Conservation (phyloP, 2,329 filamentous ascomycete species). For the Phyllosticta ampelicida region DNA sequence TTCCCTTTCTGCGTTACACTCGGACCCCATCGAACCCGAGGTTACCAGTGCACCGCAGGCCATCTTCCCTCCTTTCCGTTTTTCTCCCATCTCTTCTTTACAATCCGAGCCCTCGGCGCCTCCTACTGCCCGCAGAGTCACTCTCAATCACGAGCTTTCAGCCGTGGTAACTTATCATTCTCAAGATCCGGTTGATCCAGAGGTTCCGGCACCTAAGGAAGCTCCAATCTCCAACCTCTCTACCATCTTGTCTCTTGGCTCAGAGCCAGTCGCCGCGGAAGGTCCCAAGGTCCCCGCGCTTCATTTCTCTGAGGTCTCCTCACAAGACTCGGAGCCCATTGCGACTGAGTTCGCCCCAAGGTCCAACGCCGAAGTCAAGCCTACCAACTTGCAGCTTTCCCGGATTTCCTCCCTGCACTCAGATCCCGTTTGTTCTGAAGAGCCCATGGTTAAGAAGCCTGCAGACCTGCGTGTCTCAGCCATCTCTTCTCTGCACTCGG, state of each 20-base stretch:
- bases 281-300: not conserved
- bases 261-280: slow-evolving; percentile 13
- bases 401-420: slow-evolving; percentile 15
- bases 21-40: slow-evolving; percentile 16
- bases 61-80: slow-evolving; percentile 20
- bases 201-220: slow-evolving; percentile 4
- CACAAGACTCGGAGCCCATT: not conserved
- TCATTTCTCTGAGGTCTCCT: not conserved
- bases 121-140: not conserved
- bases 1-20: slow-evolving; percentile 14
- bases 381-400: slow-evolving; percentile 11
- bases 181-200: not conserved
- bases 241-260: slow-evolving; percentile 14
- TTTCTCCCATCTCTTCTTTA: slow-evolving; percentile 38
- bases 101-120: slow-evolving; percentile 27
- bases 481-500: slow-evolving; percentile 13
- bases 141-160: slow-evolving; percentile 1
- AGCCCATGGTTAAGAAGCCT: slow-evolving; percentile 12
- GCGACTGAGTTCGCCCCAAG: not conserved
- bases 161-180: not conserved
- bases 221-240: slow-evolving; percentile 10
- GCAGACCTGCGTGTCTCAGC: slow-evolving; percentile 11
- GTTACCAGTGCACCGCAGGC: not conserved
- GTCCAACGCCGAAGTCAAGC: slow-evolving; percentile 3
- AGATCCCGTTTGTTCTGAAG: slow-evolving; percentile 18